Percentiles rank a stretch among this genome's conserved stretches.
Evolutionary conservation across 1,284 basidiomycete genomes (phyloP).

Genomic region (Sporisorium reilianum): DNA sequence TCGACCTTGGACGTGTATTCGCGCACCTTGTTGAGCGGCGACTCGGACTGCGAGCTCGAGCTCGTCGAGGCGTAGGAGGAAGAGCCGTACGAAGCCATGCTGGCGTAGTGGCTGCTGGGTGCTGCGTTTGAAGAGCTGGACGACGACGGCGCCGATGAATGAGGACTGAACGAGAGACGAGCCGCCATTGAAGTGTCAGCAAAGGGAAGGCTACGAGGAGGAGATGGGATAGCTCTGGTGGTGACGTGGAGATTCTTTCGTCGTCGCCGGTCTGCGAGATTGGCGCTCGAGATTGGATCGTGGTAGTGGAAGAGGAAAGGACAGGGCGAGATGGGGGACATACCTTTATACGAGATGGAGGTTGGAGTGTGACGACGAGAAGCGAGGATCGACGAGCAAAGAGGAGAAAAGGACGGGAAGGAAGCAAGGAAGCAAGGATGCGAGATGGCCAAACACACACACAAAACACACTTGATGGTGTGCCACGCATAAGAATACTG

Average conservation of each 20-base stretch:
- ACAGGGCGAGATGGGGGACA: not conserved
- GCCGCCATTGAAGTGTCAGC: conserved; percentile 41
- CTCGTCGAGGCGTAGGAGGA: conserved; percentile 51
- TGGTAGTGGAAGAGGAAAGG: not conserved
- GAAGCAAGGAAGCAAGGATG: not conserved
- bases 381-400: not conserved
- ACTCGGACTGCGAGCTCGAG: conserved; percentile 42
- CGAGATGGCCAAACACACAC: not conserved
- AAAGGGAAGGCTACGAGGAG: not conserved
- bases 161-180: conserved; percentile 37
- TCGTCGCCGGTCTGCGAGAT: not conserved
- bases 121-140: no score
- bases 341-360: conserved; percentile 23
- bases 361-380: not conserved
- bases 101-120: no score
- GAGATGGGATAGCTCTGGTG: not conserved
- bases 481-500: not conserved
- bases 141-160: conserved; percentile 18
- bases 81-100: conserved; percentile 56
- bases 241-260: not conserved
- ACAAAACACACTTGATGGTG: not conserved
- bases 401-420: not conserved
- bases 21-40: conserved; percentile 83
- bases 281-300: not conserved
- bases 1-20: conserved; percentile 81